Base-by-base conservation (phyloP, 495 filamentous ascomycete species). In the Hypoxylon fuscum region DNA sequence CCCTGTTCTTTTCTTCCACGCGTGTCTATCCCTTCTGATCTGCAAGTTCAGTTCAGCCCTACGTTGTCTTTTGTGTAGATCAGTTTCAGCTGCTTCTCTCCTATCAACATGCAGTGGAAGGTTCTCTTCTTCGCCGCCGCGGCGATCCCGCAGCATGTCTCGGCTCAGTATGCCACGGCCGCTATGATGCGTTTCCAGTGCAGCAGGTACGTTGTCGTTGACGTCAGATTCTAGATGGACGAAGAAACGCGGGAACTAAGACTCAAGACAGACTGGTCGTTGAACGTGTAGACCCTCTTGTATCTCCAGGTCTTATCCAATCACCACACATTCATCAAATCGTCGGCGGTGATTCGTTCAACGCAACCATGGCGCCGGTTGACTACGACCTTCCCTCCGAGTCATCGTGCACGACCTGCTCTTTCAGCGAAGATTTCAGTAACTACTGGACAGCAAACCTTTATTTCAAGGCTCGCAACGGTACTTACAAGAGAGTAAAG, bases 381-480 rank as follows among this genome's bases (percentile, higher is more conserved):
- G 50, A 38, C 22, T 52, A 66, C 45, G 66, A 68, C 22, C 46
- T 71, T 18, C 54, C 65, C 14, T 48, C 63, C 20, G 59, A 62
- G 12, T 70, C 72, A 27, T 71, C 65, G 10, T 74, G 72, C 63
- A 74, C 72, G 20, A 74, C 69, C 7, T 73, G 72, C 61, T 73
- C 70, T 44, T 75, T 75, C 48, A 68, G 66, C 18, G 72, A 75
- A 41, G 72, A 75, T 43, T 72, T 75, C 44, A 71, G 67, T 46
- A 78, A 78, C 72, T 73, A 73, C 62, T 73, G 70, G 70, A 73
- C 70, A 5, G 70, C 70, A 45, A 74, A 72, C 68, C 57, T 75
- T 52, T 72, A 72, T 53, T 72, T 72, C 70, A 68, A 68, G 55
- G 73, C 74, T 22, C 72, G 72, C 35, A 77, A 77, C 48, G 74